Base-by-base conservation (phyloP, 179 eudicot species). In the Silene vulgaris region DNA sequence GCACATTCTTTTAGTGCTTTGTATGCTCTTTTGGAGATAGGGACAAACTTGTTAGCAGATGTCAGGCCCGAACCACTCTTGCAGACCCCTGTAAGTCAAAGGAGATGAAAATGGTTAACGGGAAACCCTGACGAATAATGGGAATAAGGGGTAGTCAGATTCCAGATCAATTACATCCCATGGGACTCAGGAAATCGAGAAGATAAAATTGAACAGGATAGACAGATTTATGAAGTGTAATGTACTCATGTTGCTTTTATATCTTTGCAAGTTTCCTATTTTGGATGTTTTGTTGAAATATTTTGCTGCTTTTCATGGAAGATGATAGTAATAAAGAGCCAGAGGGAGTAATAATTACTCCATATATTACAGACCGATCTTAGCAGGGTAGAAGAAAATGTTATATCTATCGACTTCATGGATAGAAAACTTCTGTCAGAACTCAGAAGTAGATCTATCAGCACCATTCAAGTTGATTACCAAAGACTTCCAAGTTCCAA, bases 1-100 rank as follows among this genome's bases (percentile, higher is more conserved):
- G 85, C 78, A 67, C 76, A 88, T 16, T 86, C 86, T 78, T 90
- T 91, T 72, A 90, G 82, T 63, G 80, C 78, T 75, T 84, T 91
- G 50, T 80, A 80, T 23, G 78, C 82, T 80, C 85, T 79, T 78
- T 84, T 87, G 65, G 94, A 87, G 79, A 85, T 76, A 48, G 85
- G 93, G 78, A 82, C 75, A 63, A 65, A 76, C 74, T 84, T 89
- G 74, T 84, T 86, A 71, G 74, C 78, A 75, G 85, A 60, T 45
- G 83, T 63, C 75, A 81, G 72, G 72, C 84, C 88, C 19, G 97
- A 84, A 75, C 82, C 75, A 77, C 83, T 76, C 80, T 77, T 84
- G 30, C 85, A 84, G 52, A 82, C 79, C 48, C 85, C 94, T 89
- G 84, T 69, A 76, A 65, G 63, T 76, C 74, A 80, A 65, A 48